Evolutionary conservation across 1,139 yeast species (phyloP), one percentile per base, ranked within the genome.

Genomic region (Arxiozyma heterogenica): DNA sequence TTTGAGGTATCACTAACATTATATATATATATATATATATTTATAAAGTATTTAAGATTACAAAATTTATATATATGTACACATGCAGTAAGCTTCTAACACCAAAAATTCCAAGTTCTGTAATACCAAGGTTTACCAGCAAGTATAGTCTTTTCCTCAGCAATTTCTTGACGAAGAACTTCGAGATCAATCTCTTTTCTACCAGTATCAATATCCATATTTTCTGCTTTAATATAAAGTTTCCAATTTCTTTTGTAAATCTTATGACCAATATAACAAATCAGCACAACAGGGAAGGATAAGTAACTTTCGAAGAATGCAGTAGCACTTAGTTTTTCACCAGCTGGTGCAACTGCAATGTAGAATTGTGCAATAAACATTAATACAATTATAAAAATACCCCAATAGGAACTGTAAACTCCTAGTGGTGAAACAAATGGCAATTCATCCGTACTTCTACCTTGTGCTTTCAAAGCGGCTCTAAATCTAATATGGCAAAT

Each of bases 121-220:
- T 71, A 75, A 67, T 72, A 80, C 58, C 73, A 70, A 48, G 86
- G 86, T 62, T 74, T 81, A 51, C 79, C 60, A 43, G 80, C 80
- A 58, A 81, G 59, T 58, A 65, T 71, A 15, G 80, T 85, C 62
- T 72, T 81, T 71, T 83, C 86, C 71, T 83, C 88, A 30, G 80
- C 82, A 61, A 83, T 70, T 71, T 84, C 90, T 69, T 82, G 86
- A 68, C 75, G 82, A 64, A 84, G 73, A 54, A 82, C 72, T 58
- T 84, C 90, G 60, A 83, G 68, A 66, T 84, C 90, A 56, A 78
- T 70, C 59, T 82, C 85, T 67, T 86, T 79, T 79, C 90, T 82
- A 68, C 91, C 91, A 38, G 84, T 77, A 62, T 84, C 90, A 56
- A 85, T 71, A 65, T 84, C 90, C 61, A 85, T 77, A 54, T 82